These are phyloP conservation scores for Blastobotrys peoriensis DNA, from an alignment of 805 yeast genomes.

Conservation along the genomic window DNA sequence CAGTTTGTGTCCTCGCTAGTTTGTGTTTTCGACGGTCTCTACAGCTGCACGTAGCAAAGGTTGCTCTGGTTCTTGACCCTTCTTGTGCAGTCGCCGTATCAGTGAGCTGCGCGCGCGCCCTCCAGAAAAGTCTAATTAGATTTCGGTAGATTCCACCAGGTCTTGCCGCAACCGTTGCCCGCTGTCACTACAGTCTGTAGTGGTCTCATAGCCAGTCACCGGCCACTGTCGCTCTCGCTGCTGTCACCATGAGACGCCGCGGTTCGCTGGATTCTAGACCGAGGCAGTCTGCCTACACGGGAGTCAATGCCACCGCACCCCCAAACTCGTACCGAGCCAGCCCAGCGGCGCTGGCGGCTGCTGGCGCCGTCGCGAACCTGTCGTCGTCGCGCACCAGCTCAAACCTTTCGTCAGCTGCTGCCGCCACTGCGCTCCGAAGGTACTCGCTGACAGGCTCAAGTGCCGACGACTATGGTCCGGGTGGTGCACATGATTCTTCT, in stretches of 20 bases:
- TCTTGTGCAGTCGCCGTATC: too few relatives aligned
- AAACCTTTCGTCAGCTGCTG: slow-evolving; percentile 28
- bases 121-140: too few relatives aligned
- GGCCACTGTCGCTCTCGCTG: too few relatives aligned
- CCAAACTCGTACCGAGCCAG: slow-evolving; percentile 21
- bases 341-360: slow-evolving; percentile 59
- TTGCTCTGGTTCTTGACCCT: too few relatives aligned
- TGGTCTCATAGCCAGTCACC: too few relatives aligned
- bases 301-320: slow-evolving; percentile 26
- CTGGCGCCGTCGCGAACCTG: slow-evolving; percentile 35
- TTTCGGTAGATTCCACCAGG: too few relatives aligned
- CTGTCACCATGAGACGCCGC: background rate
- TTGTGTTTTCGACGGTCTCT: too few relatives aligned
- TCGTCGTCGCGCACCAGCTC: slow-evolving; percentile 15
- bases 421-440: slow-evolving; percentile 32
- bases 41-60: too few relatives aligned
- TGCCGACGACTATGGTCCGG: slow-evolving; percentile 13
- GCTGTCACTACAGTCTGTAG: too few relatives aligned
- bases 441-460: slow-evolving; percentile 22
- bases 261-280: background rate
- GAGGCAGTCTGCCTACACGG: slow-evolving; percentile 23
- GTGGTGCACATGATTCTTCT: background rate
- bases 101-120: too few relatives aligned
- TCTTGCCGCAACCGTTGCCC: too few relatives aligned
- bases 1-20: too few relatives aligned